Percentiles rank a stretch among this genome's conserved stretches.
Evolutionary conservation across 176 grass and related monocot genomes (phyloP).

Genomic region (Sorghum bicolor): DNA sequence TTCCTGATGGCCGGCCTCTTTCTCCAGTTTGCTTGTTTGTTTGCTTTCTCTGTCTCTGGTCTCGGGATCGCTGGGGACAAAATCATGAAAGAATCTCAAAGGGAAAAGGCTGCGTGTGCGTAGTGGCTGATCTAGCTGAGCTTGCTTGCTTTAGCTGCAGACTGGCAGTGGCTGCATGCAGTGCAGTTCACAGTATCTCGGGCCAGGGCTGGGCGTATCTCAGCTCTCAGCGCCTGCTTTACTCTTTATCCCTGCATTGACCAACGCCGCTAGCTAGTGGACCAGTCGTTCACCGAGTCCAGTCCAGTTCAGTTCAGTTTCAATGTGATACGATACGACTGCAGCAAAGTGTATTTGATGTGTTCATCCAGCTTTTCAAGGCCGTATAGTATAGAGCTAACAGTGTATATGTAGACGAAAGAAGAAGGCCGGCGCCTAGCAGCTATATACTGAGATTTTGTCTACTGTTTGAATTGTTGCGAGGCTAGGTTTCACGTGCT

Average conservation of each 20-base stretch:
- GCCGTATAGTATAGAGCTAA: background rate
- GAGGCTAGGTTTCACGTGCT: constrained; percentile 65
- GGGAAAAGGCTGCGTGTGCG: constrained; percentile 26
- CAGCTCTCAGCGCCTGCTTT: constrained; percentile 19
- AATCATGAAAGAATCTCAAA: constrained; percentile 20
- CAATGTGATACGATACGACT: background rate
- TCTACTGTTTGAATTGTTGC: background rate
- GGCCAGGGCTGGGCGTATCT: constrained; percentile 39
- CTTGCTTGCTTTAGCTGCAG: constrained; percentile 6
- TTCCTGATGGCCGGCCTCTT: background rate
- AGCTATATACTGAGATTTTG: background rate
- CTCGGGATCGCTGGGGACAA: constrained; percentile 37
- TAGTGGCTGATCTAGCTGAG: background rate
- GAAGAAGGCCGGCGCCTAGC: background rate
- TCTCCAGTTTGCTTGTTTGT: background rate
- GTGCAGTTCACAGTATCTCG: background rate
- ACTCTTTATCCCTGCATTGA: constrained; percentile 24
- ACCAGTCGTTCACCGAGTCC: background rate
- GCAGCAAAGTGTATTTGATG: background rate
- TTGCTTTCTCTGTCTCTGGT: background rate
- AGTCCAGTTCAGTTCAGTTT: background rate
- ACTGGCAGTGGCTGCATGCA: background rate
- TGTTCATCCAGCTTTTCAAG: background rate
- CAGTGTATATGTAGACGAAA: background rate
- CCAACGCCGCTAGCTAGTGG: background rate